These are phyloP conservation scores for Suillus bovinus DNA, from an alignment of 768 basidiomycete species.

Conservation along the genomic window DNA sequence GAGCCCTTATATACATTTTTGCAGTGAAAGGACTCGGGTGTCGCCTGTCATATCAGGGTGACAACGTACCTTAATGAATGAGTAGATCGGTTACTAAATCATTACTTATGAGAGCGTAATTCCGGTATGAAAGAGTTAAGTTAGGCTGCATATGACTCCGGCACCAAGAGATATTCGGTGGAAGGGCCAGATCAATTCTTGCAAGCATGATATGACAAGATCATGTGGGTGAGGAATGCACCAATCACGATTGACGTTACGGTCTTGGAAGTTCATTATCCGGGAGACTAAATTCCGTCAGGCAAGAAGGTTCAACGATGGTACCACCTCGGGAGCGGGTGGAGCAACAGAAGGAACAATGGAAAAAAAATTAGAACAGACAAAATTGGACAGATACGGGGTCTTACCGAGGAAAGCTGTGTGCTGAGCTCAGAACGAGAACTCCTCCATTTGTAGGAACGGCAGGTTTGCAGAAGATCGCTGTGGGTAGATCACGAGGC, in stretches of 20 bases:
- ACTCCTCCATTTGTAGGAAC: constrained; percentile 13
- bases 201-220: constrained; percentile 27
- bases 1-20: constrained; percentile 35
- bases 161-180: constrained; percentile 27
- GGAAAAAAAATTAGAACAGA: constrained; percentile 23
- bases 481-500: constrained; percentile 13
- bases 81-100: constrained; percentile 35
- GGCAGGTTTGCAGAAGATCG: constrained; percentile 14
- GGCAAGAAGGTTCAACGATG: constrained; percentile 24
- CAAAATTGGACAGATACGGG: constrained; percentile 14
- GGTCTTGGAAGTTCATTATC: constrained; percentile 23
- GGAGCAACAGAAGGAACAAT: constrained; percentile 12
- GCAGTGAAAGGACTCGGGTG: constrained; percentile 32
- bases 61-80: constrained; percentile 39
- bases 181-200: constrained; percentile 19
- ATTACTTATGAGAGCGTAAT: constrained; percentile 37
- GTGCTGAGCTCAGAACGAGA: constrained; percentile 13
- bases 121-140: constrained; percentile 32
- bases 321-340: constrained; percentile 14
- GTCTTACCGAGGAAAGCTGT: constrained; percentile 23
- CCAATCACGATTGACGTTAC: not conserved
- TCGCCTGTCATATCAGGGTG: constrained; percentile 37
- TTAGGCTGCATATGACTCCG: constrained; percentile 32
- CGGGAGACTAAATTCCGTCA: constrained; percentile 21
- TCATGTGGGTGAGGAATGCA: constrained; percentile 16